A percentile compares a stretch with the other conserved stretches of the same genome.
Conservation (phyloP, 2,329 filamentous ascomycete species). For the Colletotrichum incanum region DNA sequence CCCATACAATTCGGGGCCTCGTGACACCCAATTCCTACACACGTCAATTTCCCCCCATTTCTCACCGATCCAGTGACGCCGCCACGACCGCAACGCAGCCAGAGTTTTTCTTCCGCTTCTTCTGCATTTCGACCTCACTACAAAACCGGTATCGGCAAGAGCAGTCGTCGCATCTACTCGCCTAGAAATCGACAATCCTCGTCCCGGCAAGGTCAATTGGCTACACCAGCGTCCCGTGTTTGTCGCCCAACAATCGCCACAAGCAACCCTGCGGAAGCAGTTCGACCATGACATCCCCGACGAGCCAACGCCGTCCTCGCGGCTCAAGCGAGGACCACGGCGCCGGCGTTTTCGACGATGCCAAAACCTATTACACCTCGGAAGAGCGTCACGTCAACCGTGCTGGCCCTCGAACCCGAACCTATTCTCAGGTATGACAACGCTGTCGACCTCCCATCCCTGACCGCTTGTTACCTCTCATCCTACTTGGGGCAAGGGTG, state of each 20-base stretch:
- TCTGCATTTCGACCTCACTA: constrained; percentile 1
- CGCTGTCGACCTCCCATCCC: constrained; percentile 5
- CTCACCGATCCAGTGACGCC: constrained; percentile 25
- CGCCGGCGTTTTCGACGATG: constrained; percentile 67
- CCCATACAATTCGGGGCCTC: constrained; percentile 27
- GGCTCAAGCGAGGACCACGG: constrained; percentile 63
- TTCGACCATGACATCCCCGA: constrained; percentile 43
- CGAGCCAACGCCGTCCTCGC: constrained; percentile 43
- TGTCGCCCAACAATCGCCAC: constrained; percentile 10
- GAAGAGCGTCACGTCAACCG: constrained; percentile 68
- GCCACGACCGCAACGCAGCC: constrained; percentile 21
- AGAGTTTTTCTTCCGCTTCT: constrained; percentile 3
- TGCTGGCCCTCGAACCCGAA: constrained; percentile 67
- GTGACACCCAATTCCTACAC: constrained; percentile 36
- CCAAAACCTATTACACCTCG: constrained; percentile 72
- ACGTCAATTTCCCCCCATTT: constrained; percentile 40
- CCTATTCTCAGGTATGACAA: constrained; percentile 68
- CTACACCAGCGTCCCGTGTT: constrained; percentile 2
- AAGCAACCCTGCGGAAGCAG: constrained; percentile 11
- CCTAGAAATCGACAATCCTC: background rate
- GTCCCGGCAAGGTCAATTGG: constrained; percentile 22
- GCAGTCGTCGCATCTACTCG: background rate
- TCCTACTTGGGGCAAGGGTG: constrained; percentile 19
- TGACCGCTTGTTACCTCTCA: constrained; percentile 17
- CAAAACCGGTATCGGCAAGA: background rate